Evolutionary conservation across 2,329 filamentous ascomycete species (phyloP), one percentile per base, ranked within the genome.

Genomic region (Penicillium sumatraense): DNA sequence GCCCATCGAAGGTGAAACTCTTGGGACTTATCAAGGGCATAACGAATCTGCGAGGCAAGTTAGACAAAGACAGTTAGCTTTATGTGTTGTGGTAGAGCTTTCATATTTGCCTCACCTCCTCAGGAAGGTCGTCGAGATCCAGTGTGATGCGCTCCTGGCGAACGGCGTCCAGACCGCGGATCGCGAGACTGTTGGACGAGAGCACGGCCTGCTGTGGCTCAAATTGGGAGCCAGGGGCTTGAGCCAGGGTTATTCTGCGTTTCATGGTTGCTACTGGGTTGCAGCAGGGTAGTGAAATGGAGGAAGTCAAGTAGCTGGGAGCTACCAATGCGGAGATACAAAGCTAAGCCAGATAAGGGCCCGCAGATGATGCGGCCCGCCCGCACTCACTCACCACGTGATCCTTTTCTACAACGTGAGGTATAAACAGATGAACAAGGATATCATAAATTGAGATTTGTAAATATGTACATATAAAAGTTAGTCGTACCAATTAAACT

Each of bases 1-100:
- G 84, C 82, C 90, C 92, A 96, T 70, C 89, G 85, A 55, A 97
- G 78, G 72, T 93, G 89, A 38, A 97, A 76, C 71, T 91, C 87
- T 65, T 88, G 84, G 60, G 84, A 85, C 65, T 84, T 79, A 51
- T 82, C 79, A 23, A 96, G 78, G 13, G 89, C 74, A 23, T 81
- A 73, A 56, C 81, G 82, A 14, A 95, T 72, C 84, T 86, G 65
- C n/a, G 44, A n/a, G 10, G 3, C 33, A 6, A 46, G 33, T 27
- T 24, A 48, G 31, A 45, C 10, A 24, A 0, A 8, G 7, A 10
- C 20, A 10, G 1, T 35, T 29, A 18, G 29, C 13, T 16, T 6
- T 14, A 21, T 14, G 26, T 31, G 13, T 33, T 13, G 14, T 10
- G 16, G 11, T n/a, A 24, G 21, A 2, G n/a, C 35, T 31, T 16